Evolutionary conservation across 306 rosid species (phyloP).

Genomic region (Cyclanthera cordifolia): DNA sequence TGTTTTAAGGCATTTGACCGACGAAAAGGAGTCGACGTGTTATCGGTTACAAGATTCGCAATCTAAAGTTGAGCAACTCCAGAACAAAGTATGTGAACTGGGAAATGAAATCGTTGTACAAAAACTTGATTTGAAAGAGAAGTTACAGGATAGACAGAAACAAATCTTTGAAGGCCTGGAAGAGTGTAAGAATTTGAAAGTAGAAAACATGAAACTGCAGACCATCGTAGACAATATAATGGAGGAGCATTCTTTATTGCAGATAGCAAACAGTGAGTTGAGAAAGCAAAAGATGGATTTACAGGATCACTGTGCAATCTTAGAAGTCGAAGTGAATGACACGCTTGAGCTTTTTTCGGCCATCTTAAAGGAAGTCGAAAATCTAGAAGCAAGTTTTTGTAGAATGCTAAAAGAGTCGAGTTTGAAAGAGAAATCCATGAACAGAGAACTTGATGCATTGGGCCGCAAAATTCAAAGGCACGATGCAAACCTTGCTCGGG

Average conservation of each 20-base stretch:
- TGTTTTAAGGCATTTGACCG: conserved; percentile 30
- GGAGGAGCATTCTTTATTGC: conserved; percentile 25
- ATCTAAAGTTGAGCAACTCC: conserved; percentile 27
- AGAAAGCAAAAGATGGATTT: conserved; percentile 31
- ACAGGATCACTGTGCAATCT: conserved; percentile 27
- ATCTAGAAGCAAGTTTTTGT: conserved; percentile 30
- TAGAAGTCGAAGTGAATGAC: conserved; percentile 32
- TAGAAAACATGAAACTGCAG: conserved; percentile 24
- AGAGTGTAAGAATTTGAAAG: conserved; percentile 26
- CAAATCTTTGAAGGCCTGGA: conserved; percentile 30
- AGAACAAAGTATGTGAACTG: conserved; percentile 27
- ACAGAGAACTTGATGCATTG: conserved; percentile 28
- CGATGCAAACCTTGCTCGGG: conserved; percentile 25
- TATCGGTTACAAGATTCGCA: conserved; percentile 36
- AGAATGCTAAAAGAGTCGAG: conserved; percentile 29
- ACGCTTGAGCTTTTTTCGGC: conserved; percentile 29
- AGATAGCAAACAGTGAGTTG: conserved; percentile 28
- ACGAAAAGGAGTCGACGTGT: conserved; percentile 26
- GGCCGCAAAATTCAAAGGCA: conserved; percentile 27
- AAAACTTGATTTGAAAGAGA: conserved; percentile 18
- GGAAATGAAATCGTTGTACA: conserved; percentile 25
- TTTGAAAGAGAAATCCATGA: conserved; percentile 26
- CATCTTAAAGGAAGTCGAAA: conserved; percentile 30
- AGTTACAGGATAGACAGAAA: conserved; percentile 19
- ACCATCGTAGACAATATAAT: conserved; percentile 24